A percentile compares a stretch with the other conserved stretches of the same genome.
These are phyloP conservation scores for Prototheca cutis DNA, from an alignment of 163 green algal genomes.

Conservation along the genomic window DNA sequence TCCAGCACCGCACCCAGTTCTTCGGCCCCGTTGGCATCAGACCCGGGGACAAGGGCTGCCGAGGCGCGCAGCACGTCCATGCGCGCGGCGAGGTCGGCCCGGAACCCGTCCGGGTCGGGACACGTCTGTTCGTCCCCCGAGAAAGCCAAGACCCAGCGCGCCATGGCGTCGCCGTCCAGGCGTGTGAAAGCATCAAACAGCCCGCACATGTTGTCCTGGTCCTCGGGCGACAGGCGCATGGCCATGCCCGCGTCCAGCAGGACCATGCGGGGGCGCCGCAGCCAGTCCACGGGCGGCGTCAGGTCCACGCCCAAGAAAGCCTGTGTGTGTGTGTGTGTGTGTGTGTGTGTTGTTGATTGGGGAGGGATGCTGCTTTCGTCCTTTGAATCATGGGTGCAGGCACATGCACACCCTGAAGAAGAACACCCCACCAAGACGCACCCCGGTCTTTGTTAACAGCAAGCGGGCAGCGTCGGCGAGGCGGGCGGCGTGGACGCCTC, in stretches of 20 bases:
- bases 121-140: slow-evolving; percentile 28
- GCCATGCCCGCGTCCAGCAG: slow-evolving; percentile 73
- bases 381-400: neutral
- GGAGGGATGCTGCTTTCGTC: neutral
- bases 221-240: slow-evolving; percentile 53
- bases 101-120: slow-evolving; percentile 26
- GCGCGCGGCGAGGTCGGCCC: neutral
- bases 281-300: neutral
- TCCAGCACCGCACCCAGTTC: slow-evolving; percentile 28
- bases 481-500: neutral
- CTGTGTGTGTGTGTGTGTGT: neutral
- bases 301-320: slow-evolving; percentile 1
- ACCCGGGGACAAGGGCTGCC: neutral
- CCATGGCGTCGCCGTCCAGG: slow-evolving; percentile 56
- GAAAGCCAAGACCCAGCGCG: slow-evolving; percentile 29
- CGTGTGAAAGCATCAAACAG: slow-evolving; percentile 64
- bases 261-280: slow-evolving; percentile 31
- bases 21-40: slow-evolving; percentile 19
- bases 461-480: neutral
- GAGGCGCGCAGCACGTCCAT: neutral
- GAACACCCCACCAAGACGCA: no score
- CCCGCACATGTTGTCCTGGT: slow-evolving; percentile 57
- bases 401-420: neutral
- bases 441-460: neutral
- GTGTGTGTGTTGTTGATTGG: neutral